Base-by-base conservation (phyloP, 2,329 filamentous ascomycete species). In the Phialophora expanda region DNA sequence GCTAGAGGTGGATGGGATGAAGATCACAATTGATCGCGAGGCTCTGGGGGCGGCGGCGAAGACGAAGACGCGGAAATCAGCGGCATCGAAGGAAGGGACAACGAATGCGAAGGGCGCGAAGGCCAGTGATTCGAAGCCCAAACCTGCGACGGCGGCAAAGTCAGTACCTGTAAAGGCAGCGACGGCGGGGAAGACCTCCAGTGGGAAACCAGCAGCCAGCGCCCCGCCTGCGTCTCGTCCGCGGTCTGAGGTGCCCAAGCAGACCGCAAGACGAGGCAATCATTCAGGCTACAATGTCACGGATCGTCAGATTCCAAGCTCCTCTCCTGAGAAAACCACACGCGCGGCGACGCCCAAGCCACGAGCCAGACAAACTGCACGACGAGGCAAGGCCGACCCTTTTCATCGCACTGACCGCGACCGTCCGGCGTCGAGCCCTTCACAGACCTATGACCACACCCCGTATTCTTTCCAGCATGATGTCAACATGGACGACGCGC, bases 401-500 rank as follows among this genome's bases (percentile, higher is more conserved):
- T 64, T 62, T 28, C 20, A 22, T 38, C 14, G 26, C 6, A 65
- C 32, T 14, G 26, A 48, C n/a, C 34, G 46, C 38, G 56, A 41
- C 46, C 61, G 57, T 17, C 34, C 48, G 20, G 14, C 58, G 5
- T 22, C 56, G n/a, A 22, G 38, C 11, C 46, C 34, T 20, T 46
- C 65, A 22, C 26, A 61, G 57, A 24, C 20, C 12, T 24, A 41
- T 41, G 46, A 50, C 46, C 61, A 56, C 41, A 60, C 65, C 9
- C 61, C 61, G 32, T 26, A 28, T 14, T 65, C 51, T 11, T 59
- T 57, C 24, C 62, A 66, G 32, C 57, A 30, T 44, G 68, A 69
- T 32, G 32, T 54, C 46, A 61, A 67, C 12, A 44, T 64, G 61
- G 64, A 64, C 48, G 67, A 69, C 32, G 61, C 56, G 8, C 62